These are phyloP conservation scores for Wickerhamomyces tratensis DNA, from an alignment of 805 yeast species.

Conservation along the genomic window DNA sequence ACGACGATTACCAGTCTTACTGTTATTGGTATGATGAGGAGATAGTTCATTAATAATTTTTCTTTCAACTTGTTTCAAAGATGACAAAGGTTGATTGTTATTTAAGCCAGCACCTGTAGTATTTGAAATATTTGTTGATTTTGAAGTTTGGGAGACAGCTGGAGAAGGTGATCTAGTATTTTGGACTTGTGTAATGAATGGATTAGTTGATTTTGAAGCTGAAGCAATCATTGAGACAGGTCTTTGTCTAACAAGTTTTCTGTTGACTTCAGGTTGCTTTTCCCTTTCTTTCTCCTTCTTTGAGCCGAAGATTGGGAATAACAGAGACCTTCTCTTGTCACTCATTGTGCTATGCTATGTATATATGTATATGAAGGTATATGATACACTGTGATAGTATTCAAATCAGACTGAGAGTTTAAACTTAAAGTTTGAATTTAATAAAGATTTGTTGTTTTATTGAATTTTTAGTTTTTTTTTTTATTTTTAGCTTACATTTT, in stretches of 20 bases:
- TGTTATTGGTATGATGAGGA: too few species aligned
- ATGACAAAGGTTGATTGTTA: too few species aligned
- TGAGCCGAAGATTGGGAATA: slow-evolving; percentile 11
- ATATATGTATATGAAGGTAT: too few species aligned
- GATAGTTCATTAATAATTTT: too few species aligned
- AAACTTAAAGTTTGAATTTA: too few species aligned
- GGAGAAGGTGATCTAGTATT: background rate
- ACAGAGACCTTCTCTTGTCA: slow-evolving; percentile 13
- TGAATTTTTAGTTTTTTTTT: too few species aligned
- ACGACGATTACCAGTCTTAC: too few species aligned
- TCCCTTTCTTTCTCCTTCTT: slow-evolving; percentile 1
- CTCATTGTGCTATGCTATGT: background rate
- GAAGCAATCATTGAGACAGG: slow-evolving; percentile 3
- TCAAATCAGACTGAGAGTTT: too few species aligned
- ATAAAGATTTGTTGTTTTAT: too few species aligned
- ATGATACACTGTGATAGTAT: too few species aligned
- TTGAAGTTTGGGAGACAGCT: background rate
- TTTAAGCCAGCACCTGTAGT: background rate
- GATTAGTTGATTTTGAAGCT: background rate
- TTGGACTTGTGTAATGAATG: background rate
- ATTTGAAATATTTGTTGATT: background rate
- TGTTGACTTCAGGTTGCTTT: slow-evolving; percentile 11
- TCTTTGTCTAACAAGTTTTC: slow-evolving; percentile 6
- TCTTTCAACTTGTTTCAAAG: too few species aligned
- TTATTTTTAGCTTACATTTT: too few species aligned